Conservation (phyloP, 2,329 filamentous ascomycete species). For the Neofusicoccum ribis region DNA sequence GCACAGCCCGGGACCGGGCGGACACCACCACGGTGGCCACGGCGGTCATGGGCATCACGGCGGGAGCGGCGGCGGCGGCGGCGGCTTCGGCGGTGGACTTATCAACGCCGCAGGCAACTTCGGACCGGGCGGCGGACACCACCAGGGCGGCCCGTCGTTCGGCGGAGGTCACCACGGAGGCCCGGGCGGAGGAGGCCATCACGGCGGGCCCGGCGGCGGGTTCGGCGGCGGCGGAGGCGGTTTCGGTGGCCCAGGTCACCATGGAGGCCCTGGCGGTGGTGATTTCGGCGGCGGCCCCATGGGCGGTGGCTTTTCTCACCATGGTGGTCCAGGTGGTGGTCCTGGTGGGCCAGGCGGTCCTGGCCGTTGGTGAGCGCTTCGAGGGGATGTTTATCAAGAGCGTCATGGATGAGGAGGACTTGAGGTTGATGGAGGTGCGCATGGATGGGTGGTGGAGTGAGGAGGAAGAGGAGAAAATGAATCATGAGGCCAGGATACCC, state of each 20-base stretch:
- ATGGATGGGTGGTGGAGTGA: neutral
- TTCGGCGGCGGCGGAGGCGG: neutral
- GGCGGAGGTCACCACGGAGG: neutral
- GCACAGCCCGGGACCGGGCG: neutral
- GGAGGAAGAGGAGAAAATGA: neutral
- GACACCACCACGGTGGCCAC: neutral
- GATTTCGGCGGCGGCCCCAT: neutral
- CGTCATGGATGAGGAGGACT: constrained; percentile 1
- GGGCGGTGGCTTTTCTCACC: neutral
- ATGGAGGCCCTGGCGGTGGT: constrained; percentile 4
- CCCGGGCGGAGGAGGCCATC: neutral
- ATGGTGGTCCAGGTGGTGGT: constrained; percentile 2
- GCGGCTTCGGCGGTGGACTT: neutral
- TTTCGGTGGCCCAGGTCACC: neutral
- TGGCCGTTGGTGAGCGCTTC: constrained; percentile 2
- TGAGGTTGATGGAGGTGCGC: neutral
- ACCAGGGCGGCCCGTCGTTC: neutral
- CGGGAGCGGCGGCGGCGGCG: neutral
- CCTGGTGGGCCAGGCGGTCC: constrained; percentile 10
- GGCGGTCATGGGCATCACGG: constrained; percentile 8
- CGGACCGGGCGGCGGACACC: too few relatives aligned
- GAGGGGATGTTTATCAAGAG: neutral
- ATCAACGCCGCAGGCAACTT: too few relatives aligned
- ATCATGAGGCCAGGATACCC: neutral
- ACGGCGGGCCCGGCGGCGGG: neutral